Evolutionary conservation across 73 alveolate genomes (phyloP).

Genomic region (Strombidium stylifer): DNA sequence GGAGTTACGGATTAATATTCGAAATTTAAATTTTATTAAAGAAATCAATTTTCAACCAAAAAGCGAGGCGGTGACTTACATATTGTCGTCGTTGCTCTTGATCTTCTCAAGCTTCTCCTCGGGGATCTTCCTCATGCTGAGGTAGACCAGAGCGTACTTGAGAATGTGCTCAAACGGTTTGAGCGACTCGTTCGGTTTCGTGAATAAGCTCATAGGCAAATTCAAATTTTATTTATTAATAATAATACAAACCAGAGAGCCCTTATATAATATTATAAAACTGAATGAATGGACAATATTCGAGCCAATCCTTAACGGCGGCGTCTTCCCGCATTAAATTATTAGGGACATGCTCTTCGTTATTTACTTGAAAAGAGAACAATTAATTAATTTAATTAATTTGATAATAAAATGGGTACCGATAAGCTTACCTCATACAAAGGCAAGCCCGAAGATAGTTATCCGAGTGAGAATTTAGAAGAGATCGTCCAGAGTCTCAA

Average conservation of each 20-base stretch:
- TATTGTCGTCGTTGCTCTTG: slow-evolving; percentile 55
- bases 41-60: background rate
- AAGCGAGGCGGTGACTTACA: slow-evolving; percentile 31
- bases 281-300: slow-evolving; percentile 24
- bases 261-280: slow-evolving; percentile 22
- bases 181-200: slow-evolving; percentile 8
- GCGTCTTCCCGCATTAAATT: background rate
- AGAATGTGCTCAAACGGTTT: slow-evolving; percentile 35
- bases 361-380: background rate
- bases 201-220: slow-evolving; percentile 13
- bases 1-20: slow-evolving; percentile 4
- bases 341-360: background rate
- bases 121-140: slow-evolving; percentile 42
- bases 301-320: background rate
- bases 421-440: too few relatives aligned
- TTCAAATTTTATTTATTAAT: background rate
- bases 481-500: too few relatives aligned
- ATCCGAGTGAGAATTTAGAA: too few relatives aligned
- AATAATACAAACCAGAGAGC: background rate
- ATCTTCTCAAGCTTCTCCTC: slow-evolving; percentile 59
- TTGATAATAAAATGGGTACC: background rate
- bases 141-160: slow-evolving; percentile 21
- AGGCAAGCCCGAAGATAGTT: too few relatives aligned
- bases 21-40: background rate
- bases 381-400: background rate